Conservation (phyloP, 495 filamentous ascomycete genomes). For the Aspergillus kassunensis region DNA sequence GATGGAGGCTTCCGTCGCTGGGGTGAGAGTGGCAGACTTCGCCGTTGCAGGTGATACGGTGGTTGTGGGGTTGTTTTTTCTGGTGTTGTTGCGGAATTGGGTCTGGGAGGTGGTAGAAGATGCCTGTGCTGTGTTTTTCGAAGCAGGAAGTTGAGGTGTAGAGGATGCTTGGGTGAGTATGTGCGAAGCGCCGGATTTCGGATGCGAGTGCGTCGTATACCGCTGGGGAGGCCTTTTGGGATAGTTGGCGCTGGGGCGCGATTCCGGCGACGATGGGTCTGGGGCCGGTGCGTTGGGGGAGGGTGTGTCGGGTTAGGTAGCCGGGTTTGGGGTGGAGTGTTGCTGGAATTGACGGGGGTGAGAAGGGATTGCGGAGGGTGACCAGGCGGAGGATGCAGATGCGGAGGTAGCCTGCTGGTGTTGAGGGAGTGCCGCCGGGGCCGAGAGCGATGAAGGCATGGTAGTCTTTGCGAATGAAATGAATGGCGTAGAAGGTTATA, state of each 20-base stretch:
- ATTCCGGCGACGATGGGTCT: conserved; percentile 68
- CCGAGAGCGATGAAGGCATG: conserved; percentile 70
- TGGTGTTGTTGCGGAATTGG: background rate
- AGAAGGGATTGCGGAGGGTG: conserved; percentile 34
- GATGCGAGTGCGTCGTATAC: conserved; percentile 50
- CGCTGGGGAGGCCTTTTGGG: conserved; percentile 53
- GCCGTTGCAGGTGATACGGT: conserved; percentile 48
- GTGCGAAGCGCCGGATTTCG: conserved; percentile 48
- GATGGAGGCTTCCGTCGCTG: conserved; percentile 66
- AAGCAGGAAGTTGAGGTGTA: conserved; percentile 65
- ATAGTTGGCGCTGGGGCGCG: conserved; percentile 72
- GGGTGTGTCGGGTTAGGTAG: conserved; percentile 37
- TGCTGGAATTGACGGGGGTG: conserved; percentile 25
- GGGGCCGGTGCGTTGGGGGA: conserved; percentile 57
- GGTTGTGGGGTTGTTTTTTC: conserved; percentile 4
- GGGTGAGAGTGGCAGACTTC: conserved; percentile 78
- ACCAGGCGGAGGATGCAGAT: conserved; percentile 58
- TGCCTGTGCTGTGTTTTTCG: conserved; percentile 72
- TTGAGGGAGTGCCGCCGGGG: conserved; percentile 75
- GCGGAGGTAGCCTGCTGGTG: conserved; percentile 65
- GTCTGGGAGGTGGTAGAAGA: conserved; percentile 51
- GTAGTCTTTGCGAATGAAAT: conserved; percentile 70
- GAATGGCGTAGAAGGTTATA: conserved; percentile 45
- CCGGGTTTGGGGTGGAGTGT: conserved; percentile 39
- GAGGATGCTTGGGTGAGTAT: conserved; percentile 45